Conservation (phyloP, 2,329 filamentous ascomycete genomes). For the Ilyonectria robusta region DNA sequence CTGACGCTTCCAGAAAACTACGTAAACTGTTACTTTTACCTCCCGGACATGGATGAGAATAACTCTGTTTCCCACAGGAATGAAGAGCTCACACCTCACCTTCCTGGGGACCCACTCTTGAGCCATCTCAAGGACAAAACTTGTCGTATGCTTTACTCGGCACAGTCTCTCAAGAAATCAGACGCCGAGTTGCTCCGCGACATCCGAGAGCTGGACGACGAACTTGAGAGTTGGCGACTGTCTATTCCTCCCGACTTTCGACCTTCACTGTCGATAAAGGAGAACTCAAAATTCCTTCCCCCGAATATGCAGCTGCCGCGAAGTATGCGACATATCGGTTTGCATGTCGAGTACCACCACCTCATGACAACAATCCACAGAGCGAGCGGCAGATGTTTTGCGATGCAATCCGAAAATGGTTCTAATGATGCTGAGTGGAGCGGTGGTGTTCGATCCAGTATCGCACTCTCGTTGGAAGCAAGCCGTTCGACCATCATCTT, state of each 20-base stretch:
- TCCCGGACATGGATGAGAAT: constrained; percentile 20
- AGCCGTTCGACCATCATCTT: constrained; percentile 67
- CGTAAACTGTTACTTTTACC: constrained; percentile 39
- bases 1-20: constrained; percentile 55
- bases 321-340: constrained; percentile 61
- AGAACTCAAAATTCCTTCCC: background rate
- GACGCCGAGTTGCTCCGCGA: constrained; percentile 67
- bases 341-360: constrained; percentile 68
- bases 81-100: constrained; percentile 47
- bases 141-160: constrained; percentile 63
- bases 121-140: constrained; percentile 66
- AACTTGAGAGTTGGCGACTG: constrained; percentile 67
- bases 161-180: constrained; percentile 61
- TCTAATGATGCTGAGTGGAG: constrained; percentile 53
- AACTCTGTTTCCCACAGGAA: background rate
- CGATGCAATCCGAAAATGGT: constrained; percentile 23
- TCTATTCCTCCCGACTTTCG: constrained; percentile 60
- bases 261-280: constrained; percentile 59
- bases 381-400: constrained; percentile 64
- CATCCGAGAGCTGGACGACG: constrained; percentile 69
- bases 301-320: constrained; percentile 36
- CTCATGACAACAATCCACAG: constrained; percentile 68
- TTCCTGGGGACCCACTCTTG: constrained; percentile 62
- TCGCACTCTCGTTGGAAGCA: constrained; percentile 66
- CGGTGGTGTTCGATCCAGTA: constrained; percentile 62